These are phyloP conservation scores for Alternaria arbusti DNA, from an alignment of 2,329 filamentous ascomycete genomes.

Conservation along the genomic window DNA sequence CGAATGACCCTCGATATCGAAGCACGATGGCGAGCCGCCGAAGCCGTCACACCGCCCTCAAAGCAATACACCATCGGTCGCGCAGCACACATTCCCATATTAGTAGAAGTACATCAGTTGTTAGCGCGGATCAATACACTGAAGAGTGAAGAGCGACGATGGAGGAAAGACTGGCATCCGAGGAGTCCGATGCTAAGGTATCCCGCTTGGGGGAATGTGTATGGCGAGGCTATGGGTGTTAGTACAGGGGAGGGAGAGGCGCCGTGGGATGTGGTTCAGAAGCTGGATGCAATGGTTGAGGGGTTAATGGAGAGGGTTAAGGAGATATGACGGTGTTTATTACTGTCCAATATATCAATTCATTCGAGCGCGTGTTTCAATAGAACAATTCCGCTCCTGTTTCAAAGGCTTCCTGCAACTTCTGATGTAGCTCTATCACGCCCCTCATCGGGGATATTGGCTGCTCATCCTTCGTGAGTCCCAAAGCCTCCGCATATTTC, in stretches of 20 bases:
- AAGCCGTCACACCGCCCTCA: not conserved
- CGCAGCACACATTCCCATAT: not conserved
- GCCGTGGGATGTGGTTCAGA: not conserved
- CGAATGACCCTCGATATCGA: not conserved
- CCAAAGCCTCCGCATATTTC: not conserved
- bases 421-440: not conserved
- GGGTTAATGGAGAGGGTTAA: not conserved
- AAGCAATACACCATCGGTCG: not conserved
- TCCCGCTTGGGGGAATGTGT: constrained; percentile 1
- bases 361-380: too few species aligned
- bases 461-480: not conserved
- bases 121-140: not conserved
- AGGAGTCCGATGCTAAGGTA: constrained; percentile 1
- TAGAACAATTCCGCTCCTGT: not conserved
- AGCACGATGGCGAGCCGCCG: constrained; percentile 1
- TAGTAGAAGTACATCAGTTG: not conserved
- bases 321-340: not conserved
- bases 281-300: not conserved
- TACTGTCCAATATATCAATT: too few species aligned
- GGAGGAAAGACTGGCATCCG: not conserved
- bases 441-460: not conserved
- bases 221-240: constrained; percentile 1
- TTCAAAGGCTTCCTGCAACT: not conserved
- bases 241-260: not conserved
- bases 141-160: not conserved